phyloP scores from a whole-genome alignment of 208 protist genomes.

The Trypanosomatidae sp. region DNA sequence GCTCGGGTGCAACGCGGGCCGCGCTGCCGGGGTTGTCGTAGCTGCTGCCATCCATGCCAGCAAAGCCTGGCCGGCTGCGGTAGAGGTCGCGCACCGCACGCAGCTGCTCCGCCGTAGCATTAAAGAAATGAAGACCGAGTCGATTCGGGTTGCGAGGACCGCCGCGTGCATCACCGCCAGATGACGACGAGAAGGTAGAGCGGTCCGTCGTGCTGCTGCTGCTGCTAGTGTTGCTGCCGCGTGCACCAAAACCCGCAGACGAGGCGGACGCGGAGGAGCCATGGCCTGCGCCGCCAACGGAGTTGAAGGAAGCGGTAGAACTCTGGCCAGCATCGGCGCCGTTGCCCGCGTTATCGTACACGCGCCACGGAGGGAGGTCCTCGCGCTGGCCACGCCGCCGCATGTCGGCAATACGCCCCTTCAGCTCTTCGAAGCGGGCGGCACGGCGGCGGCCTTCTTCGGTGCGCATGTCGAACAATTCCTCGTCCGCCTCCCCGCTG shows the following conservation, averaged over 20 bases:
- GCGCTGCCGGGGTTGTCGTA: slow-evolving; percentile 37
- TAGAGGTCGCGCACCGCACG: slow-evolving; percentile 25
- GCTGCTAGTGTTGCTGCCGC: too few relatives aligned
- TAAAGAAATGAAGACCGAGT: slow-evolving; percentile 15
- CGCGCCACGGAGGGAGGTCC: slow-evolving; percentile 26
- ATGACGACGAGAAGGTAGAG: too few relatives aligned
- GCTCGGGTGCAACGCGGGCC: slow-evolving; percentile 25
- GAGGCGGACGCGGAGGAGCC: too few relatives aligned
- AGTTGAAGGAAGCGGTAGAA: too few relatives aligned
- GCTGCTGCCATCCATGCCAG: slow-evolving; percentile 43
- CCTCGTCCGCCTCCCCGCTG: slow-evolving; percentile 5
- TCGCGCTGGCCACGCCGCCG: slow-evolving; percentile 17
- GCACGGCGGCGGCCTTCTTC: slow-evolving; percentile 23
- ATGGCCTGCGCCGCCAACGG: too few relatives aligned
- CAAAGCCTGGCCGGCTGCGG: slow-evolving; percentile 30
- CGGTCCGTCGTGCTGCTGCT: too few relatives aligned
- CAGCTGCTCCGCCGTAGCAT: slow-evolving; percentile 14
- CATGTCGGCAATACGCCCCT: slow-evolving; percentile 16
- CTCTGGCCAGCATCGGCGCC: not conserved
- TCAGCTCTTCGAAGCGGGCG: slow-evolving; percentile 8
- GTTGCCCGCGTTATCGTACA: not conserved
- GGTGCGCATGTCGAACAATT: slow-evolving; percentile 28
- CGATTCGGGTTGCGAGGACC: slow-evolving; percentile 7
- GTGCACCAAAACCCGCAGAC: too few relatives aligned
- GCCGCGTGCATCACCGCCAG: too few relatives aligned